Base-by-base conservation (phyloP, 129 eudicot species). In the Flaveria robusta region DNA sequence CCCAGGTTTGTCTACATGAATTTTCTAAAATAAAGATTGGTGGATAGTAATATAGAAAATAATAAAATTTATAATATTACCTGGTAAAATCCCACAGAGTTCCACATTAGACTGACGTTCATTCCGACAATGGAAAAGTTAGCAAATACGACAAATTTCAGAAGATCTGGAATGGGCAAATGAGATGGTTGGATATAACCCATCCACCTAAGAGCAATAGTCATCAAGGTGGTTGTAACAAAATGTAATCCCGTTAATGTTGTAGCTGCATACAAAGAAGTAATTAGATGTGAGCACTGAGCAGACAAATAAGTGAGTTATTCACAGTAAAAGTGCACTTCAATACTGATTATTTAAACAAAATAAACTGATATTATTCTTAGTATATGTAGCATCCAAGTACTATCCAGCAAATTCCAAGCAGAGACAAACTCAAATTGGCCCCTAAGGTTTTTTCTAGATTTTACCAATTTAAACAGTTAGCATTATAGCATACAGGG, bases 21-120 rank as follows among this genome's bases (percentile, higher is more conserved):
- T 75, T 50, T 59, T 47, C 23, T 26, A 47, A 47, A 39, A 77
- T 42, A 31, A 77, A 11, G 29, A 68, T 27, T n/a, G 59, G 23
- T 51, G 59, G 59, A 51, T 6, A 51, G 16, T n/a, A 51, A 51
- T 51, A 23, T n/a, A 18, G n/a, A 49, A 4, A 51, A 51, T 26
- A 18, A 60, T 19, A 27, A 27, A 18, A 37, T 29, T 29, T 29
- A 20, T 55, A 3, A 39, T 34, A 26, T 71, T 50, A 91, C 93
- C 93, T 91, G 97, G 81, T 91, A 91, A 78, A 91, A 91, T 80
- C 97, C 97, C 54, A 91, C 97, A 26, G 97, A 91, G 74, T 91
- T 91, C 97, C 86, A 88, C 97, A 91, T 91, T 66, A 91, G 80
- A 77, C 97, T 91, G 75, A 91, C 89, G 83, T 90, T 90, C 96